Evolutionary conservation across 2,329 filamentous ascomycete species (phyloP).

Genomic region (Cladobotryum mycophilum): DNA sequence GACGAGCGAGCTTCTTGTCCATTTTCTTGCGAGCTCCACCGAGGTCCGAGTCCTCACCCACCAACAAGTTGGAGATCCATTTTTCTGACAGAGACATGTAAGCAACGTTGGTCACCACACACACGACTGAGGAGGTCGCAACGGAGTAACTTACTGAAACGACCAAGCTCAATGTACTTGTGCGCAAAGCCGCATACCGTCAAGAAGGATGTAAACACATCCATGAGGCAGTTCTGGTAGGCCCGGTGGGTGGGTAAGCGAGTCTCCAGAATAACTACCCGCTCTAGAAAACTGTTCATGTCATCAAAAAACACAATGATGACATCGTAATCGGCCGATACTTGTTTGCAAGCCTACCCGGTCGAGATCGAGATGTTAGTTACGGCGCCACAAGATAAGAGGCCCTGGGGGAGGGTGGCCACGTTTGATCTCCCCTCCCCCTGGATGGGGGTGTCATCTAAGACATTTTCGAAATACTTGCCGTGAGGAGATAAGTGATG

Average conservation of each 20-base stretch:
- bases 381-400: neutral
- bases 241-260: conserved; percentile 24
- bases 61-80: conserved; percentile 24
- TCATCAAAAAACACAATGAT: conserved; percentile 33
- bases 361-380: neutral
- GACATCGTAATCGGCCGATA: conserved; percentile 32
- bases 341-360: conserved; percentile 20
- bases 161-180: conserved; percentile 27
- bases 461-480: conserved; percentile 1
- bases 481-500: conserved; percentile 26
- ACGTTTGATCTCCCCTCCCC: too few relatives aligned
- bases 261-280: conserved; percentile 27
- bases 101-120: too few relatives aligned
- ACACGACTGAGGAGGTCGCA: neutral
- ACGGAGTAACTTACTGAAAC: conserved; percentile 21
- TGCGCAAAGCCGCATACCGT: conserved; percentile 28
- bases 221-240: conserved; percentile 29
- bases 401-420: too few relatives aligned
- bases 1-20: conserved; percentile 20
- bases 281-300: conserved; percentile 31
- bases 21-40: conserved; percentile 23
- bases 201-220: conserved; percentile 30
- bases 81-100: conserved; percentile 16
- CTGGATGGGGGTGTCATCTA: neutral
- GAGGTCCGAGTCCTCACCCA: conserved; percentile 26